phyloP scores from a whole-genome alignment of 192 early-diverging fungal species.

The Coemansia sp. region DNA sequence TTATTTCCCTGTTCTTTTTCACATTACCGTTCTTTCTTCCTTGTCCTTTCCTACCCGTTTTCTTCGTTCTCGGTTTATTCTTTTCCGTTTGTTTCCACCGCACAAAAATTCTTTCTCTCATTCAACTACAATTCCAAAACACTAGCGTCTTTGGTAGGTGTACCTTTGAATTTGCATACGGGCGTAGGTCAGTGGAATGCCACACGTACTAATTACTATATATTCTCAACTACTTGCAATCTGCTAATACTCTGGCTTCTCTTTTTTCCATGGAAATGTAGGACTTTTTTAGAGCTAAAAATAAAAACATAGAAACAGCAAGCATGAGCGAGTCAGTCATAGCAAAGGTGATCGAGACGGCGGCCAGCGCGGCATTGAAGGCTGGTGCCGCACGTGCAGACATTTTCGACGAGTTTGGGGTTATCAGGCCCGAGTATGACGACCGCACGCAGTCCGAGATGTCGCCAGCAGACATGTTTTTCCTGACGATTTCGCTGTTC shows the following conservation, averaged over 20 bases:
- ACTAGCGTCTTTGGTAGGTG: neutral
- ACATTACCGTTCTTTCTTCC: neutral
- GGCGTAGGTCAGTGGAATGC: neutral
- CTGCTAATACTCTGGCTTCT: neutral
- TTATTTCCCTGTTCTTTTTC: neutral
- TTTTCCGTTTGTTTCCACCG: neutral
- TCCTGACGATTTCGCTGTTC: slow-evolving; percentile 55
- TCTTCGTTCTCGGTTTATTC: neutral
- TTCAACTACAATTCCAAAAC: neutral
- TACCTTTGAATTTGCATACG: neutral
- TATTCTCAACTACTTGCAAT: neutral
- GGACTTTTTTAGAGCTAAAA: neutral
- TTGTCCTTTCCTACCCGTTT: neutral
- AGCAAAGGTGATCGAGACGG: slow-evolving; percentile 32
- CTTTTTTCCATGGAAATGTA: no score
- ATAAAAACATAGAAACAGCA: slow-evolving; percentile 6
- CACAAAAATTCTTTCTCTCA: neutral
- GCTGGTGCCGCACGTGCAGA: slow-evolving; percentile 22
- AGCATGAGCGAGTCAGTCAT: slow-evolving; percentile 46
- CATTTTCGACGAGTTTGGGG: slow-evolving; percentile 50
- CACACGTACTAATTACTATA: neutral
- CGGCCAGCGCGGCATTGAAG: slow-evolving; percentile 38
- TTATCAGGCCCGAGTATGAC: slow-evolving; percentile 52
- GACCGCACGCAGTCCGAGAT: slow-evolving; percentile 54
- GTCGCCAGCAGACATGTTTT: slow-evolving; percentile 56